Base-by-base conservation (phyloP, 768 basidiomycete genomes). In the Kwoniella newhampshirensis region DNA sequence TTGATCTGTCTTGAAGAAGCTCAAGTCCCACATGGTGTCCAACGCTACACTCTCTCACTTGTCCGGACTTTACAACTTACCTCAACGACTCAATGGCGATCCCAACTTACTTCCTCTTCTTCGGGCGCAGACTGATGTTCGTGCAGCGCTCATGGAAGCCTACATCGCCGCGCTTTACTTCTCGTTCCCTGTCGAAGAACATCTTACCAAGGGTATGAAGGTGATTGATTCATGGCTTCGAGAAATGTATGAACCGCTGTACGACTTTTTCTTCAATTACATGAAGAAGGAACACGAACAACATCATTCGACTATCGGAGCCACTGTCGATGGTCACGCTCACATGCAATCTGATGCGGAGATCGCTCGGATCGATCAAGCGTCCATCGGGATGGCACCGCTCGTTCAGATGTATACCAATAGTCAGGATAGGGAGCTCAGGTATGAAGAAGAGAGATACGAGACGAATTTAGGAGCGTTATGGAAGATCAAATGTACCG, bases 81-180 rank as follows among this genome's bases (percentile, higher is more conserved):
- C 72, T 21, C 58, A 62, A 36, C 46, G 64, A 17, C 63, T 74
- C 13, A 55, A 49, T 17, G 70, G 63, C 20, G 59, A 67, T 41
- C 61, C 70, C 1, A 27, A 64, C 4, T 27, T 60, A 17, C 46
- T 62, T 7, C 60, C 64, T 17, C 50, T 62, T 15, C 43, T 66
- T 7, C 30, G 57, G 30, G 64, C 64, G 8, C 56, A 66, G 36
- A 68, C 67, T 8, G 70, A 74, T 46, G 59, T 71, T 46, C 53
- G 70, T 48, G 72, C 72, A 11, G 72, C 72, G 11, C 51, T 74
- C 18, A 42, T 74, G 35, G 72, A 74, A 61, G 70, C 72, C 0
- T 74, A 71, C 55, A 71, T 74, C 28, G 70, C 72, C 35, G 72
- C 58, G 18, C 23, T 74, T 4, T 71, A 74, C 60, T 69, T 67